Conservation (phyloP, 2,329 filamentous ascomycete species). For the Anthostomella pinea region DNA sequence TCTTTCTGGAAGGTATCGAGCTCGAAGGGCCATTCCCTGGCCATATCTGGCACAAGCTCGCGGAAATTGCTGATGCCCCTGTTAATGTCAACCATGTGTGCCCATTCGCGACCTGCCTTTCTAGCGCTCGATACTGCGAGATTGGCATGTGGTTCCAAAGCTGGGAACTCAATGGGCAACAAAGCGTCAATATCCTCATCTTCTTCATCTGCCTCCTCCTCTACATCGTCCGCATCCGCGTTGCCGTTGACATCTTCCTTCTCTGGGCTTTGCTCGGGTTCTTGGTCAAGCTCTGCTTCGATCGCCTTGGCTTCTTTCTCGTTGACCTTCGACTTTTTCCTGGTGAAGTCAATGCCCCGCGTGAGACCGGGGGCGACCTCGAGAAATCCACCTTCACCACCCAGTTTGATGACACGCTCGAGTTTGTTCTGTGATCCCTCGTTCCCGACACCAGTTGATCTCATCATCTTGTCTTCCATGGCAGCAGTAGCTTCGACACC, state of each 20-base stretch:
- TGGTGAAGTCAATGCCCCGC: conserved; percentile 71
- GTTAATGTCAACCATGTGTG: conserved; percentile 96
- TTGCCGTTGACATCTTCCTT: conserved; percentile 31
- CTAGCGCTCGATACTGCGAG: conserved; percentile 69
- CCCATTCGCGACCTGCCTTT: conserved; percentile 84
- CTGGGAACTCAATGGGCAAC: conserved; percentile 88
- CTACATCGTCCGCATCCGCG: conserved; percentile 22
- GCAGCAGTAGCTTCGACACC: conserved; percentile 82
- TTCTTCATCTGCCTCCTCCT: conserved; percentile 42
- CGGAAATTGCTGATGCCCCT: conserved; percentile 90
- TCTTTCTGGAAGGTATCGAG: conserved; percentile 98
- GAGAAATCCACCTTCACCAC: conserved; percentile 72
- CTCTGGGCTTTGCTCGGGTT: conserved; percentile 38
- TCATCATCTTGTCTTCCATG: conserved; percentile 71
- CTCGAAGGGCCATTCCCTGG: conserved; percentile 93
- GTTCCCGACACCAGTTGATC: conserved; percentile 42
- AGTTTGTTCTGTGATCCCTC: conserved; percentile 55
- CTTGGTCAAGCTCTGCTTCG: conserved; percentile 48
- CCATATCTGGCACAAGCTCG: conserved; percentile 94
- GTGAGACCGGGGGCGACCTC: conserved; percentile 78
- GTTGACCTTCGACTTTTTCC: conserved; percentile 54
- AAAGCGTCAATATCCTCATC: conserved; percentile 76
- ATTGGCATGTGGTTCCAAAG: conserved; percentile 78
- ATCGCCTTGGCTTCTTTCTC: conserved; percentile 62
- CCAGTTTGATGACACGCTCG: conserved; percentile 83